Conservation (phyloP, 176 grass and related monocot species). For the Paspalum notatum region DNA sequence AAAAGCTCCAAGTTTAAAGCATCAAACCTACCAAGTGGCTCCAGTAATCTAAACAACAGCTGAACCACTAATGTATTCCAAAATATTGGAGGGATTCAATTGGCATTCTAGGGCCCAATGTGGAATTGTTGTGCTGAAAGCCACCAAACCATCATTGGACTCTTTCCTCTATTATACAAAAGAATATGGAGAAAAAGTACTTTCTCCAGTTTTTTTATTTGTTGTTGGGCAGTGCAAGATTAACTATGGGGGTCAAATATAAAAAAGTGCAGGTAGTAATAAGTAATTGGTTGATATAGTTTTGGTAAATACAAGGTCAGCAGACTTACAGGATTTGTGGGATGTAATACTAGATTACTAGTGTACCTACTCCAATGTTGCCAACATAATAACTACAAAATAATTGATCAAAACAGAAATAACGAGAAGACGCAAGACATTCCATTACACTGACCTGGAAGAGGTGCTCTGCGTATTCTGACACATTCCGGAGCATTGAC, state of each 20-base stretch:
- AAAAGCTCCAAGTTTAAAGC: background rate
- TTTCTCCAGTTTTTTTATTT: no score
- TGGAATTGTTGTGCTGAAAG: background rate
- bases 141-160: no score
- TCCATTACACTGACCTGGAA: constrained; percentile 62
- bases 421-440: constrained; percentile 15
- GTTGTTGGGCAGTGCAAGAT: no score
- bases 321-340: constrained; percentile 23
- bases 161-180: no score
- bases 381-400: background rate
- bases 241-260: no score
- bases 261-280: no score
- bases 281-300: background rate
- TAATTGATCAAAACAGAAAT: background rate
- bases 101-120: background rate
- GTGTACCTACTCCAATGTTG: background rate
- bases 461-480: constrained; percentile 74
- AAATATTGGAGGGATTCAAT: constrained; percentile 12
- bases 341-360: background rate
- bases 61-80: background rate
- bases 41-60: constrained; percentile 10
- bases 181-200: no score
- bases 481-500: constrained; percentile 61
- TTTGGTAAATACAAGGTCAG: constrained; percentile 4
- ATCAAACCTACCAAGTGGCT: background rate